Conservation (phyloP, 2,329 filamentous ascomycete genomes). For the Calonectria hongkongensis region DNA sequence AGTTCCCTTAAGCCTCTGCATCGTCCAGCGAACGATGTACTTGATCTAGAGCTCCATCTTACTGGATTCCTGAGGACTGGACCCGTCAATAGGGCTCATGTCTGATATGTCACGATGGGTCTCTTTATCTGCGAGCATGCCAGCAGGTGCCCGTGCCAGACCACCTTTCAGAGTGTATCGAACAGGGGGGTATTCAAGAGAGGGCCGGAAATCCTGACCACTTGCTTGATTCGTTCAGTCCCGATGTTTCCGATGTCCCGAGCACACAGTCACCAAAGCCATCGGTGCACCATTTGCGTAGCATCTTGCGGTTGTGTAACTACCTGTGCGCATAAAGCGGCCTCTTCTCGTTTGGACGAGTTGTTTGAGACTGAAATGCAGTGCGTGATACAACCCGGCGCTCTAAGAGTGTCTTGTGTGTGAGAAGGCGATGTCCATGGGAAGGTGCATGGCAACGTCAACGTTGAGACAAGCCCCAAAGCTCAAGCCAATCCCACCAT, state of each 20-base stretch:
- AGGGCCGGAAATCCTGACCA: not conserved
- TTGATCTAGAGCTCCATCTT: not conserved
- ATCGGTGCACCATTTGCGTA: conserved; percentile 23
- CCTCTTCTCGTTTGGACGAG: conserved; percentile 9
- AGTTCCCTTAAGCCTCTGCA: not conserved
- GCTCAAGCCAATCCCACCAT: conserved; percentile 30
- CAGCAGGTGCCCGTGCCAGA: not conserved
- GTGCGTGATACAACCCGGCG: conserved; percentile 23
- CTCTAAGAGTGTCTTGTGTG: not conserved
- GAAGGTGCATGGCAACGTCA: conserved; percentile 23
- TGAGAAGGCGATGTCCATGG: conserved; percentile 23
- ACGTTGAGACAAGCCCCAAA: conserved; percentile 24
- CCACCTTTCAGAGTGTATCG: conserved; percentile 1
- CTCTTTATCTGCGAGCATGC: conserved; percentile 4
- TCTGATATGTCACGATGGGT: conserved; percentile 7
- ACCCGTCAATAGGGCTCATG: not conserved
- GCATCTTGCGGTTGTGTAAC: conserved; percentile 23
- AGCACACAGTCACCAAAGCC: conserved; percentile 8
- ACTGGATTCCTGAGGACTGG: conserved; percentile 17
- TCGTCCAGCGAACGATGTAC: not conserved
- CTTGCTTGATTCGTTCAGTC: conserved; percentile 3
- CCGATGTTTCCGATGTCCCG: conserved; percentile 9
- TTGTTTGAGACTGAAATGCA: conserved; percentile 24
- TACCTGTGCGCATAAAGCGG: conserved; percentile 21
- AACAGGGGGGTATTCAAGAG: conserved; percentile 24